A percentile compares a stretch with the other conserved stretches of the same genome.
phyloP scores from a whole-genome alignment of 1,284 basidiomycete genomes.

The Cutaneotrichosporon cutaneum region DNA sequence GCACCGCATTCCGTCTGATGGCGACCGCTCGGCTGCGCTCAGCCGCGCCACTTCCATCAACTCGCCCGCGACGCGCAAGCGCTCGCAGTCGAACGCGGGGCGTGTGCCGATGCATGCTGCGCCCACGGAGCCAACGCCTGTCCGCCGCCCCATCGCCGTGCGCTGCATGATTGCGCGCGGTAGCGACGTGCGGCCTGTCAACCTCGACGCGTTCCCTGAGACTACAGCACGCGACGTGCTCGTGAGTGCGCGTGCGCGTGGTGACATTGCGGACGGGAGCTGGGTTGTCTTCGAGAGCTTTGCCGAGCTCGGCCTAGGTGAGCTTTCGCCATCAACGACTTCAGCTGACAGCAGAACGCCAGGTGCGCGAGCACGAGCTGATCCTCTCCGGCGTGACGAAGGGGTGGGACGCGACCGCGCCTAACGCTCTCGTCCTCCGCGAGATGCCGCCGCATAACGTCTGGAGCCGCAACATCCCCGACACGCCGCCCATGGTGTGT shows the following conservation, averaged over 20 bases:
- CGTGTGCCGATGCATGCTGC: constrained; percentile 1
- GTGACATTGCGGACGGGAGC: constrained; percentile 27
- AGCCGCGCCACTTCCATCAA: background rate
- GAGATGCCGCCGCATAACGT: constrained; percentile 56
- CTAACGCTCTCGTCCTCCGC: constrained; percentile 74
- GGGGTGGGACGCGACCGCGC: constrained; percentile 75
- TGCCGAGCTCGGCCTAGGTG: constrained; percentile 38
- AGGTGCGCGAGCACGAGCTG: constrained; percentile 76
- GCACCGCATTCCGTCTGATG: constrained; percentile 4
- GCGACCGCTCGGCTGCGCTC: constrained; percentile 7
- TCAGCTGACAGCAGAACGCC: constrained; percentile 61
- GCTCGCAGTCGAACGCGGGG: constrained; percentile 14
- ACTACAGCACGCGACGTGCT: constrained; percentile 46
- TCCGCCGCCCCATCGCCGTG: constrained; percentile 11
- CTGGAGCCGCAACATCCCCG: constrained; percentile 58
- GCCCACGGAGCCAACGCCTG: constrained; percentile 13
- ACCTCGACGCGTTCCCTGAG: constrained; percentile 37
- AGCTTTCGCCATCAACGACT: background rate
- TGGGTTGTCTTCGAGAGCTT: constrained; percentile 51
- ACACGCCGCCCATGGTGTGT: constrained; percentile 65
- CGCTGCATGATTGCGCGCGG: constrained; percentile 16
- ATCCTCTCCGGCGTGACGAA: constrained; percentile 65
- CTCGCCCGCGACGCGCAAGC: constrained; percentile 6
- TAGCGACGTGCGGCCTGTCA: constrained; percentile 16
- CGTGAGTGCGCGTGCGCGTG: constrained; percentile 1